Evolutionary conservation across 805 yeast genomes (phyloP).

Genomic region (Wickerhamiella spandovensis): DNA sequence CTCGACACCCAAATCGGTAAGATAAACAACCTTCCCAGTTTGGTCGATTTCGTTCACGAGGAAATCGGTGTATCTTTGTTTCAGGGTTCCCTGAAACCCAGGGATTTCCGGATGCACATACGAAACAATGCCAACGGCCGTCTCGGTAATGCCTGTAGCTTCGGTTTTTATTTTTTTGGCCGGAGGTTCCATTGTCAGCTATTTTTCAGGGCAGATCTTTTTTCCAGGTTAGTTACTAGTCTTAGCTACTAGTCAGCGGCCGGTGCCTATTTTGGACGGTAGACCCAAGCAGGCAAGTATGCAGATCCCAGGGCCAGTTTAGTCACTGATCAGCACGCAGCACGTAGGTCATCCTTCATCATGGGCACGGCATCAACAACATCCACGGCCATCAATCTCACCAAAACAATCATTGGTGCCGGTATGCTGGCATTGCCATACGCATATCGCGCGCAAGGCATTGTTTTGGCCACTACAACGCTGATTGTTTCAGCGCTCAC

Average conservation of each 20-base stretch:
- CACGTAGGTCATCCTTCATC: no score
- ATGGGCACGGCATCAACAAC: constrained; percentile 30
- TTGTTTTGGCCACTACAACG: constrained; percentile 40
- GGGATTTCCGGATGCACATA: constrained; percentile 39
- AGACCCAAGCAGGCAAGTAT: no score
- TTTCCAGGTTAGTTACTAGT: no score
- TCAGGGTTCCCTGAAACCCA: constrained; percentile 70
- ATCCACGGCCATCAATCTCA: constrained; percentile 48
- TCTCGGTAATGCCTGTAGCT: constrained; percentile 41
- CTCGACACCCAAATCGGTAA: constrained; percentile 33
- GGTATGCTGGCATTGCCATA: constrained; percentile 67
- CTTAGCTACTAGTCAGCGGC: no score
- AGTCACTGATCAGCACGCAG: not conserved
- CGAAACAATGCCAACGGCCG: constrained; percentile 78
- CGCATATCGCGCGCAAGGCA: constrained; percentile 52
- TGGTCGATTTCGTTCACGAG: constrained; percentile 76
- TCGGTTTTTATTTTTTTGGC: constrained; percentile 5
- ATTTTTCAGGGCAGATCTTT: not conserved
- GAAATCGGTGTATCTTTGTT: constrained; percentile 86
- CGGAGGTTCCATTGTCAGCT: constrained; percentile 1
- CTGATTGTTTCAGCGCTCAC: constrained; percentile 48
- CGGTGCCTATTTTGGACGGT: no score
- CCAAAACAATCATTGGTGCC: constrained; percentile 67
- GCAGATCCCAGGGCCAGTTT: not conserved
- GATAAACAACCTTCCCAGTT: constrained; percentile 58